Percentiles rank a stretch among this genome's conserved stretches.
Conservation (phyloP, 768 basidiomycete genomes). For the Coprinellus micaceus region DNA sequence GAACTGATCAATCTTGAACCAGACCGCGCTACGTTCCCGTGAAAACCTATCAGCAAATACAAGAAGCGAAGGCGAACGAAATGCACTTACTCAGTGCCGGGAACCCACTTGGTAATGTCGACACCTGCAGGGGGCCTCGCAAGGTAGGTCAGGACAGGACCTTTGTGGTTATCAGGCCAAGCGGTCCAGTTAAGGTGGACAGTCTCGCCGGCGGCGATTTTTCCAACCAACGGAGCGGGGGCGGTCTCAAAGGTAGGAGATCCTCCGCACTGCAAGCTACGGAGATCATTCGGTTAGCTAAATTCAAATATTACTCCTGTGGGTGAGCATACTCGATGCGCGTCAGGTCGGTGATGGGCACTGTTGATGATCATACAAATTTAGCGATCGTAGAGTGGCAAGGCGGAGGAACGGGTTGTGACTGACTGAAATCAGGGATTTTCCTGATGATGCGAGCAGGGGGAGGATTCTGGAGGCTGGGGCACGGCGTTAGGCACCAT, state of each 20-base stretch:
- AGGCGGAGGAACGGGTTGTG: not conserved
- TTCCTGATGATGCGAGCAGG: slow-evolving; percentile 34
- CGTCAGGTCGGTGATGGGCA: slow-evolving; percentile 31
- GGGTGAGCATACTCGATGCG: slow-evolving; percentile 26
- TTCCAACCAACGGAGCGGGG: slow-evolving; percentile 37
- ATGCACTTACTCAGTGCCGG: slow-evolving; percentile 29
- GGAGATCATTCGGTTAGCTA: not conserved
- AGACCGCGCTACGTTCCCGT: slow-evolving; percentile 32
- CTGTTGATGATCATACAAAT: slow-evolving; percentile 5
- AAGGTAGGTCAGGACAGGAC: slow-evolving; percentile 43
- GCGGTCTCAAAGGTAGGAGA: slow-evolving; percentile 24
- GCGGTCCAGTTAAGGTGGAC: slow-evolving; percentile 39
- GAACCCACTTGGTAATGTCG: slow-evolving; percentile 36
- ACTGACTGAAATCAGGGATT: slow-evolving; percentile 30
- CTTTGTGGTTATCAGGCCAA: slow-evolving; percentile 34
- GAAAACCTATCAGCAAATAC: not conserved
- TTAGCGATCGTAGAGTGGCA: not conserved
- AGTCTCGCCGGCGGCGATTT: slow-evolving; percentile 35
- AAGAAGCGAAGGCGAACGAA: not conserved
- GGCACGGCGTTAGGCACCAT: not conserved
- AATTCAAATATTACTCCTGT: not conserved
- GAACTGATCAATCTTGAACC: slow-evolving; percentile 46
- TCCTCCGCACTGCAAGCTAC: slow-evolving; percentile 29
- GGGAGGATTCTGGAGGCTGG: slow-evolving; percentile 24
- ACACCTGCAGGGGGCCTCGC: slow-evolving; percentile 36